A percentile compares a stretch with the other conserved stretches of the same genome.
phyloP scores from a whole-genome alignment of 1,284 basidiomycete species.

The Austropuccinia psidii region DNA sequence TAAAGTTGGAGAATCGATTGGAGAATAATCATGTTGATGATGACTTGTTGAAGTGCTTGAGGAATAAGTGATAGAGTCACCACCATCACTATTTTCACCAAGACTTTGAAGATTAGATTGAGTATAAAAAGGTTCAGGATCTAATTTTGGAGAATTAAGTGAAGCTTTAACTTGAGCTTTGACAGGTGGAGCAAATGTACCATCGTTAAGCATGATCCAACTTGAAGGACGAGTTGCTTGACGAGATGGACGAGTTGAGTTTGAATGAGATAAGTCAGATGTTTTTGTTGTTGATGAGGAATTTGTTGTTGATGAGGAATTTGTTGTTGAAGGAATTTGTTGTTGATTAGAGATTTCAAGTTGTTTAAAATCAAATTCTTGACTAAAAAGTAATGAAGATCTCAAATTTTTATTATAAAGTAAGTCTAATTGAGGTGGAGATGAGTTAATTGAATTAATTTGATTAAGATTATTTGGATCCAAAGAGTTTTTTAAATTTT shows the following conservation, averaged over 20 bases:
- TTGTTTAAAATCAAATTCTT: slow-evolving; percentile 14
- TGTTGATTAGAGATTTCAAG: neutral
- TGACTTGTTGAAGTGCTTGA: neutral
- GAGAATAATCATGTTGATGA: neutral
- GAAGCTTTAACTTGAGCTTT: neutral
- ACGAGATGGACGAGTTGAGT: slow-evolving; percentile 9
- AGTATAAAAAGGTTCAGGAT: slow-evolving; percentile 11
- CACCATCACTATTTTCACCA: slow-evolving; percentile 5
- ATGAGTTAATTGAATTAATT: no score
- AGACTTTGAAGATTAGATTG: neutral
- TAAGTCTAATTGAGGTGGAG: neutral
- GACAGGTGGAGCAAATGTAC: slow-evolving; percentile 14
- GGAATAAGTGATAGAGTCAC: neutral
- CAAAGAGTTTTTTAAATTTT: no score
- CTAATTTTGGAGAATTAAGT: neutral
- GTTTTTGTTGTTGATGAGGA: neutral
- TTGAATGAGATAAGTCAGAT: no score
- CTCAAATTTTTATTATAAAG: neutral
- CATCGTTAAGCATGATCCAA: slow-evolving; percentile 33
- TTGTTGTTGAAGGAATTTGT: neutral
- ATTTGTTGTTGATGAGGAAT: neutral
- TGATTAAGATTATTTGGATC: no score
- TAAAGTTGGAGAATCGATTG: neutral
- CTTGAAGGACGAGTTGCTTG: slow-evolving; percentile 10
- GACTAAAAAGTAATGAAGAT: slow-evolving; percentile 18